Conservation (phyloP, 495 filamentous ascomycete genomes). For the Cercophora newfieldiana region DNA sequence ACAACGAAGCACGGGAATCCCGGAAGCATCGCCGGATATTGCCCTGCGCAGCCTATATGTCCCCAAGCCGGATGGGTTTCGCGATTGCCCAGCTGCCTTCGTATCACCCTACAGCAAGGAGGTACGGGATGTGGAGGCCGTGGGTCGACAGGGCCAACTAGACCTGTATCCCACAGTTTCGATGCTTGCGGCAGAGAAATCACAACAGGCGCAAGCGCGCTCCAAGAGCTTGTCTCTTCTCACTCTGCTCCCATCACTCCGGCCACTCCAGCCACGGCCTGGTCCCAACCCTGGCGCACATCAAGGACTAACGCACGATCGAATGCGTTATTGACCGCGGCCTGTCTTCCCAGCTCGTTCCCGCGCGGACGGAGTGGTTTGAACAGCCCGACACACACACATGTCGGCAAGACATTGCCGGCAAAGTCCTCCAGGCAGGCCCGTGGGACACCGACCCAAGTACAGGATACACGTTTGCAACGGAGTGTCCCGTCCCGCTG, state of each 20-base stretch:
- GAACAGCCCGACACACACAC: background rate
- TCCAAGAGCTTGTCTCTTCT: constrained; percentile 4
- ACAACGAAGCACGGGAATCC: constrained; percentile 15
- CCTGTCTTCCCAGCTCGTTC: background rate
- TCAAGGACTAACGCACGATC: constrained; percentile 22
- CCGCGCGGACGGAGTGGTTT: constrained; percentile 2
- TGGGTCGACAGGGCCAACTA: constrained; percentile 11
- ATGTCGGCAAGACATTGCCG: constrained; percentile 11
- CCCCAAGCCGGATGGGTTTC: constrained; percentile 16
- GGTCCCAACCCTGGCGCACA: constrained; percentile 11
- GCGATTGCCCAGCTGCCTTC: constrained; percentile 21
- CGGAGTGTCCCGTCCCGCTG: background rate
- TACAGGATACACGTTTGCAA: constrained; percentile 6
- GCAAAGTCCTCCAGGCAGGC: constrained; percentile 1
- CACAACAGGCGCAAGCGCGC: constrained; percentile 16
- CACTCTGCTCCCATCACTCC: constrained; percentile 8
- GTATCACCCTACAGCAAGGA: constrained; percentile 28
- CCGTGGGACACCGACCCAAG: constrained; percentile 1
- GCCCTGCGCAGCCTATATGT: constrained; percentile 12
- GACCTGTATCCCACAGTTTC: constrained; percentile 22
- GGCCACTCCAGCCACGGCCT: constrained; percentile 18
- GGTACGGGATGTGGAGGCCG: constrained; percentile 31
- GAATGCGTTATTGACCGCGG: constrained; percentile 15
- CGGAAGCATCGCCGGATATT: constrained; percentile 27
- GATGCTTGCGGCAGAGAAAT: constrained; percentile 5